phyloP scores from a whole-genome alignment of 805 yeast species.

The Ogataea glucozyma region DNA sequence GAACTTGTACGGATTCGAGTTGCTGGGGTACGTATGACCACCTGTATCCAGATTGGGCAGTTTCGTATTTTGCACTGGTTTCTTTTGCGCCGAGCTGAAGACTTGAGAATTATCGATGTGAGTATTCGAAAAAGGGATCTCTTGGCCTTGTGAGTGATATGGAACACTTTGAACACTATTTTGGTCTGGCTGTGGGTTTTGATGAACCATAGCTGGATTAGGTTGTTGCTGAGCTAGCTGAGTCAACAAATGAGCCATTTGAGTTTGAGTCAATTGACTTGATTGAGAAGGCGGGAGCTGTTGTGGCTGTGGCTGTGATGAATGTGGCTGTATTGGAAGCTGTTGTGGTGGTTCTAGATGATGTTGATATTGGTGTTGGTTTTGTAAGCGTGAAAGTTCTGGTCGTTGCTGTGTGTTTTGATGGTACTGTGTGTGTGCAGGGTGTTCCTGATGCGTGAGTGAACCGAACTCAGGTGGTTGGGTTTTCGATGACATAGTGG shows the following conservation, averaged over 20 bases:
- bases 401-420: not conserved
- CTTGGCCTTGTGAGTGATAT: not conserved
- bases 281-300: not conserved
- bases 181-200: constrained; percentile 5
- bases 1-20: constrained; percentile 16
- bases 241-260: constrained; percentile 16
- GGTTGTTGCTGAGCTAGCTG: constrained; percentile 13
- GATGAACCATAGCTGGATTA: not conserved
- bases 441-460: not conserved
- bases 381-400: no score
- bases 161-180: not conserved
- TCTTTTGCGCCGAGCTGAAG: no score
- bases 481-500: not conserved
- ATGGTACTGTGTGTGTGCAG: not conserved
- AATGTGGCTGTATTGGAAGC: no score
- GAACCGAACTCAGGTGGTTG: constrained; percentile 1
- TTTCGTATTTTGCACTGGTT: not conserved
- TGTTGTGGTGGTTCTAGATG: not conserved
- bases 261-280: constrained; percentile 11
- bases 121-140: not conserved
- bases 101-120: not conserved
- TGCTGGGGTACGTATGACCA: constrained; percentile 14
- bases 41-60: constrained; percentile 14
- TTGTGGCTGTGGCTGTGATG: constrained; percentile 1
- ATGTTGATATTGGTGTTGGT: not conserved